Evolutionary conservation across 805 yeast species (phyloP).

Genomic region (Barnettozyma siamensis): DNA sequence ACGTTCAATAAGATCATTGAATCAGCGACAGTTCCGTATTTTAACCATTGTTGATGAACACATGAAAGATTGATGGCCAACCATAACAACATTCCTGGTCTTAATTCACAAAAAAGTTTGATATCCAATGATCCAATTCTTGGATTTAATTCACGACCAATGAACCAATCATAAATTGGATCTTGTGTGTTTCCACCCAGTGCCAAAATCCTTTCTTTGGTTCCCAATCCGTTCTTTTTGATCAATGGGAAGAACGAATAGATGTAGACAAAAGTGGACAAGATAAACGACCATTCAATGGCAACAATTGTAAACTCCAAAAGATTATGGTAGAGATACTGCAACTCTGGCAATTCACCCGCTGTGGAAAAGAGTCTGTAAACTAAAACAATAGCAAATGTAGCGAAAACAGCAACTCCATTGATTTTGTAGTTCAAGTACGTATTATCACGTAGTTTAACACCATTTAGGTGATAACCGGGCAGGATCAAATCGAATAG

Average conservation of each 20-base stretch:
- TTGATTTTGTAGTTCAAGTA: slow-evolving; percentile 71
- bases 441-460: slow-evolving; percentile 70
- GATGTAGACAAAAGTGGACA: slow-evolving; percentile 62
- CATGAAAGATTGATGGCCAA: slow-evolving; percentile 69
- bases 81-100: slow-evolving; percentile 94
- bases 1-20: slow-evolving; percentile 64
- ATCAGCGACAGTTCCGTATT: slow-evolving; percentile 54
- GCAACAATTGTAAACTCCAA: slow-evolving; percentile 59
- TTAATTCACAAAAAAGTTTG: slow-evolving; percentile 85
- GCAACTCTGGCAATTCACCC: slow-evolving; percentile 71
- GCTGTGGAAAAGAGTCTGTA: slow-evolving; percentile 48
- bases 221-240: slow-evolving; percentile 43
- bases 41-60: slow-evolving; percentile 71
- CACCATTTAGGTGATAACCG: slow-evolving; percentile 60
- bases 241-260: slow-evolving; percentile 59
- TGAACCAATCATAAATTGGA: slow-evolving; percentile 84
- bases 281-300: slow-evolving; percentile 53
- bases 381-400: slow-evolving; percentile 35
- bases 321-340: slow-evolving; percentile 64
- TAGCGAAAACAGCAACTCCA: slow-evolving; percentile 53
- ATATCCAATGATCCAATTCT: slow-evolving; percentile 81
- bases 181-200: slow-evolving; percentile 82
- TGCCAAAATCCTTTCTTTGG: slow-evolving; percentile 69
- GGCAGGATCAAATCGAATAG: slow-evolving; percentile 61
- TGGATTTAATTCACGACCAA: slow-evolving; percentile 95